These are phyloP conservation scores for Parasarocladium wereldwijsianum DNA, from an alignment of 2,329 filamentous ascomycete species.

Conservation along the genomic window DNA sequence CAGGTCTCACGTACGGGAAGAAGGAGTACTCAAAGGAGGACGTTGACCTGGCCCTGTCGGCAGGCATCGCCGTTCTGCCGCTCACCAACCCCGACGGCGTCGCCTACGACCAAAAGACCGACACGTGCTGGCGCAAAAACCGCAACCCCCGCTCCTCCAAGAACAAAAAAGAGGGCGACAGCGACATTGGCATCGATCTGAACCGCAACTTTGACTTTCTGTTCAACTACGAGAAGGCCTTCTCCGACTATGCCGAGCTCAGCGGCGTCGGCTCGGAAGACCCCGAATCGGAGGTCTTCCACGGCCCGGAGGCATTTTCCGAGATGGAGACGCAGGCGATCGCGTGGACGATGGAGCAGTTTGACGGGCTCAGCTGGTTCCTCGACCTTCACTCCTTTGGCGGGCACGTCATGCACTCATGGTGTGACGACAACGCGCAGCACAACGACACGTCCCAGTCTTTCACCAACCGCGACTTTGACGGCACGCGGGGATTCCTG, in stretches of 20 bases:
- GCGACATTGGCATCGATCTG: conserved; percentile 31
- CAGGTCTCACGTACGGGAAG: conserved; percentile 35
- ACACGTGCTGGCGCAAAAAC: conserved; percentile 41
- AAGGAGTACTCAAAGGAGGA: conserved; percentile 35
- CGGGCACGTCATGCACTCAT: conserved; percentile 37
- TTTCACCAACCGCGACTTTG: conserved; percentile 36
- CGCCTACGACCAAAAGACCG: conserved; percentile 32
- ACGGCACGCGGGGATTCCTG: conserved; percentile 32
- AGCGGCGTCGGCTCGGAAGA: conserved; percentile 20
- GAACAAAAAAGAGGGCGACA: conserved; percentile 12
- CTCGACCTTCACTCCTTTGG: conserved; percentile 42
- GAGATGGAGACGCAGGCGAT: conserved; percentile 42
- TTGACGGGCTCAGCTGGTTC: conserved; percentile 37
- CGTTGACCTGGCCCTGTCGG: conserved; percentile 33
- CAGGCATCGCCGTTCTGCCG: conserved; percentile 37
- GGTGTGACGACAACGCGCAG: conserved; percentile 42
- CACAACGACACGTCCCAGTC: conserved; percentile 27
- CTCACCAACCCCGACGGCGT: conserved; percentile 40
- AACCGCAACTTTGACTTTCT: conserved; percentile 44
- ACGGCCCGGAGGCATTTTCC: conserved; percentile 34
- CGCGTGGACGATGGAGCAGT: conserved; percentile 34
- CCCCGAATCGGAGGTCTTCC: conserved; percentile 31
- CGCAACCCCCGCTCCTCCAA: conserved; percentile 27
- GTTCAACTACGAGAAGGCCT: conserved; percentile 35
- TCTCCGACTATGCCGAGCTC: conserved; percentile 21